Percentiles rank a stretch among this genome's conserved stretches.
These are phyloP conservation scores for Alternaria conjuncta DNA, from an alignment of 2,329 filamentous ascomycete species.

Conservation along the genomic window DNA sequence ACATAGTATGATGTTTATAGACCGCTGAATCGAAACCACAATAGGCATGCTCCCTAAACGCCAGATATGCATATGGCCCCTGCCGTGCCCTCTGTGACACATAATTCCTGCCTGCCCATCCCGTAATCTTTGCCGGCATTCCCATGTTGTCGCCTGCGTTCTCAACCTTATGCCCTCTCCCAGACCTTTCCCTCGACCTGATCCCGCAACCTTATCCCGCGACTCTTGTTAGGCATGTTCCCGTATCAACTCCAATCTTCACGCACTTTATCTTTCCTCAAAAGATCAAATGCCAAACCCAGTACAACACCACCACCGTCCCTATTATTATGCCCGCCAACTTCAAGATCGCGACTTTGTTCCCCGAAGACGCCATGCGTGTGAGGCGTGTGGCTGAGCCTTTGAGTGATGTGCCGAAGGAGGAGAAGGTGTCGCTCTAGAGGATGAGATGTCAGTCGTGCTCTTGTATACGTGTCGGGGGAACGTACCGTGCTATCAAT, in stretches of 20 bases:
- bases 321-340: slow-evolving; percentile 82
- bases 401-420: slow-evolving; percentile 81
- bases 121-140: no score
- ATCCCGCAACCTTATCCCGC: no score
- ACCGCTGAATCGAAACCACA: slow-evolving; percentile 2
- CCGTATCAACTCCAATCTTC: neutral
- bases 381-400: slow-evolving; percentile 82
- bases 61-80: neutral
- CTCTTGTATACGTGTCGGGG: no score
- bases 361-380: slow-evolving; percentile 89
- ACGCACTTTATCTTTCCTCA: neutral
- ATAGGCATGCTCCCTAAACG: neutral
- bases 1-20: slow-evolving; percentile 10
- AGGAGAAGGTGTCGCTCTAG: slow-evolving; percentile 88
- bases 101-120: no score
- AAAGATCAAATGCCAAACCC: slow-evolving; percentile 56
- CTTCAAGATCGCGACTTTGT: slow-evolving; percentile 90
- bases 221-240: no score
- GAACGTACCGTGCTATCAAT: slow-evolving; percentile 80
- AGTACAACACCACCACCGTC: slow-evolving; percentile 76
- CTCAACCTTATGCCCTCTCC: neutral
- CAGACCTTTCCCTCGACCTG: no score
- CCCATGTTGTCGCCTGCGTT: no score
- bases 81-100: neutral
- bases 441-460: neutral